Conservation (phyloP, 257 asterid species). For the Ophiorrhiza pumila region DNA sequence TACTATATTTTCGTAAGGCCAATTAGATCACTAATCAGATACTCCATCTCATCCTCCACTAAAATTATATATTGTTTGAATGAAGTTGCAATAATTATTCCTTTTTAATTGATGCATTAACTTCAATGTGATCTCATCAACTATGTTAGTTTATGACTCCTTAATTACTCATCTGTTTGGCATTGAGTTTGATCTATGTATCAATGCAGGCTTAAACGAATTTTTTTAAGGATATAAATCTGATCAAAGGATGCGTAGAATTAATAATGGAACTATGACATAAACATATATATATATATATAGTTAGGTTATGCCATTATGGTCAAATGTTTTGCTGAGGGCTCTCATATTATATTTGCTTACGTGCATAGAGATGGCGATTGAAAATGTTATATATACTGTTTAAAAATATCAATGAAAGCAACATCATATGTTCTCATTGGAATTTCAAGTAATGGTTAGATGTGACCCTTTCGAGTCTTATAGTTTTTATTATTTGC, state of each 20-base stretch:
- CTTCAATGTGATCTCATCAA: background rate
- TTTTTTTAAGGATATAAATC: background rate
- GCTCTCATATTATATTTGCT: background rate
- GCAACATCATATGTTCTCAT: background rate
- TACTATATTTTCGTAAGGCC: too few species aligned
- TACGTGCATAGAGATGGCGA: background rate
- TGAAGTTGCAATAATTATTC: background rate
- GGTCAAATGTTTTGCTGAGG: background rate
- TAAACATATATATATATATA: background rate
- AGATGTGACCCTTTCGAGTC: background rate
- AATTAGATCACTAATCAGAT: too few species aligned
- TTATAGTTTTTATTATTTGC: background rate
- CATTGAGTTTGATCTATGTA: background rate
- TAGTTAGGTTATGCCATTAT: too few species aligned
- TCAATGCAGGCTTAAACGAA: background rate
- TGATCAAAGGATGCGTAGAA: background rate
- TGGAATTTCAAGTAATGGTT: background rate
- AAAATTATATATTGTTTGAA: background rate
- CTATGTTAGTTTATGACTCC: background rate
- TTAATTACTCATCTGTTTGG: conserved; percentile 2
- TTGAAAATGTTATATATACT: background rate
- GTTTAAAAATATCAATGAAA: background rate
- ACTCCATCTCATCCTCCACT: background rate
- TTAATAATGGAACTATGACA: background rate
- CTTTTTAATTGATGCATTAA: background rate